Evolutionary conservation across 2,329 filamentous ascomycete genomes (phyloP), one percentile per base, ranked within the genome.

Genomic region (Microsporum audouinii): DNA sequence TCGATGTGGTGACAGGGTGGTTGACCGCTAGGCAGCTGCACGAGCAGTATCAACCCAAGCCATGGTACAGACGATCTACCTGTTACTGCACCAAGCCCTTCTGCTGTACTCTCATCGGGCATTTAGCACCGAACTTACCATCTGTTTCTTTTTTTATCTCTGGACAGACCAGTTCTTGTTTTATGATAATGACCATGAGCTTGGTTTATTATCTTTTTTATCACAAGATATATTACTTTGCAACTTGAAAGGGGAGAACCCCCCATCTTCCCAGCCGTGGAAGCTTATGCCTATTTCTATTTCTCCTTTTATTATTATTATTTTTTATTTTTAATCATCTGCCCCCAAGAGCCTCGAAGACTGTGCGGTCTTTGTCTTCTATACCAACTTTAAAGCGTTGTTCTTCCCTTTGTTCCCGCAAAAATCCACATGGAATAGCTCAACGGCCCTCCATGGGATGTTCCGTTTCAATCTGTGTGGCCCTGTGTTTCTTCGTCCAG

Each of bases 281-380:
- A 57, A 57, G 34, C 29, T 41, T 27, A 27, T 36, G 31, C 36
- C 51, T 51, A 23, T 47, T 29, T 29, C 27, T 33, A 23, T 53
- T 34, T 34, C 27, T 53, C 27, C 5, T 34, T 34, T 31, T 53
- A 4, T 31, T 17, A 14, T n/a, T 36, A 14, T 55, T 55, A 1
- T n/a, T 55, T 55, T 17, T 17, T 10, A n/a, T 53, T 53, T 17
- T 12, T 27, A 27, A 29, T 31, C 12, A 1, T 29, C 38, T 27
- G 38, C 55, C 14, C 27, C 33, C 49, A n/a, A 33, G 49, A 39
- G n/a, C 33, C 55, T 43, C 27, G 55, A 57, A 57, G 36, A 57
- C 55, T 57, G 27, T 57, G 55, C 55, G 39, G 39, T 43, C 55
- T 57, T 57, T 57, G 55, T 57, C 38, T 41, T 57, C 55, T 14